phyloP scores from a whole-genome alignment of 805 yeast genomes.

The Cyberlindnera misumaiensis region DNA sequence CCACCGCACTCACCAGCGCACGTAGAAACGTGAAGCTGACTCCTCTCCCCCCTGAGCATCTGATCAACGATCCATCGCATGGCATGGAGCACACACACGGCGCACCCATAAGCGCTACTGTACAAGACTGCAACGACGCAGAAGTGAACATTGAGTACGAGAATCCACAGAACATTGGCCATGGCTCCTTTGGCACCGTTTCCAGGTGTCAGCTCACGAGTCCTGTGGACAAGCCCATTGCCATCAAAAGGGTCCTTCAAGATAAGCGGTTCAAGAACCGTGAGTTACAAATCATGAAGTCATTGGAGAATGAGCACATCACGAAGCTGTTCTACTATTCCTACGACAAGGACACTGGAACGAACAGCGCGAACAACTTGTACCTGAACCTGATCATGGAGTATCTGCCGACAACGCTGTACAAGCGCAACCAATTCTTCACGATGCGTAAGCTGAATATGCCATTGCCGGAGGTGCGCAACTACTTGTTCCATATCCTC shows the following conservation, averaged over 20 bases:
- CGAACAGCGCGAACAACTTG: constrained; percentile 45
- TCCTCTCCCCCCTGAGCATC: too few species aligned
- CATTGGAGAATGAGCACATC: constrained; percentile 78
- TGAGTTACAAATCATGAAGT: constrained; percentile 92
- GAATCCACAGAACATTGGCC: constrained; percentile 89
- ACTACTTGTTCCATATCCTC: constrained; percentile 71
- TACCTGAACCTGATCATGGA: constrained; percentile 87
- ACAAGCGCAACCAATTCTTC: constrained; percentile 82
- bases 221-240: constrained; percentile 64
- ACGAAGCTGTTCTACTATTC: constrained; percentile 85
- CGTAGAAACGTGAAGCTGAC: too few species aligned
- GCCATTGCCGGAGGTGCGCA: constrained; percentile 86
- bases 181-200: constrained; percentile 99
- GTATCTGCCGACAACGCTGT: constrained; percentile 92
- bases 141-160: constrained; percentile 58
- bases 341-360: constrained; percentile 56
- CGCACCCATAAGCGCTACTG: constrained; percentile 1
- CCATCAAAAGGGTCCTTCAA: constrained; percentile 93
- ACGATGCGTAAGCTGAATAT: constrained; percentile 66
- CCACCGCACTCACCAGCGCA: too few species aligned
- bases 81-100: background rate
- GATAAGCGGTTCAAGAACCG: constrained; percentile 92
- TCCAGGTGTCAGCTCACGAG: constrained; percentile 77
- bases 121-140: constrained; percentile 9
- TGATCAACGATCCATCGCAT: background rate